phyloP scores from a whole-genome alignment of 345 rosid genomes.

The Euphorbia tirucalli region DNA sequence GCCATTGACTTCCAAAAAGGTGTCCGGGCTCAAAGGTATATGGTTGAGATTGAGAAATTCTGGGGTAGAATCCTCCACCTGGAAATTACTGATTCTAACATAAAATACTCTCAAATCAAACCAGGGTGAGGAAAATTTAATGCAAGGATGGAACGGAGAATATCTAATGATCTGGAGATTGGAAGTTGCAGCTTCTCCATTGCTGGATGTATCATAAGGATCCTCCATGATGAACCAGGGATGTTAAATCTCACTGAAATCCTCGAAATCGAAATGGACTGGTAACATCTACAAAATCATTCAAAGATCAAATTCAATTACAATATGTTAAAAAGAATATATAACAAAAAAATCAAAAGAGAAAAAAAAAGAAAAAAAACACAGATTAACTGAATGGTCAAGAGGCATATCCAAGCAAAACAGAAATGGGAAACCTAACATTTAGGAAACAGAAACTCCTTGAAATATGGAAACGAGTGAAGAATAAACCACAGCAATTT shows the following conservation, averaged over 20 bases:
- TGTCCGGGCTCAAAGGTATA: slow-evolving; percentile 66
- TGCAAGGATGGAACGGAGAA: slow-evolving; percentile 50
- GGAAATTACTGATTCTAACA: slow-evolving; percentile 71
- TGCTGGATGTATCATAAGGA: slow-evolving; percentile 41
- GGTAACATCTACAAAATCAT: slow-evolving; percentile 13
- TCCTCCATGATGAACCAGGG: slow-evolving; percentile 45
- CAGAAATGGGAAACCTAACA: no score
- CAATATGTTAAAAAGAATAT: no score
- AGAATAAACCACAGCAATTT: no score
- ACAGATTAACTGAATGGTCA: no score
- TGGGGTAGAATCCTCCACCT: slow-evolving; percentile 62
- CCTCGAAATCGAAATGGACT: slow-evolving; percentile 23
- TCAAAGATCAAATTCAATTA: not conserved
- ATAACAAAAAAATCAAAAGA: no score
- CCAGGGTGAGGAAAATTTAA: slow-evolving; percentile 47
- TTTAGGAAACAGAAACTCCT: no score
- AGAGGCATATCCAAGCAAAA: no score
- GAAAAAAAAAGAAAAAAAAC: no score
- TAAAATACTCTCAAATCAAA: slow-evolving; percentile 90
- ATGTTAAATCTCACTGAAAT: slow-evolving; percentile 39
- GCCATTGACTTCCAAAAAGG: slow-evolving; percentile 80
- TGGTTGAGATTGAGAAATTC: slow-evolving; percentile 74
- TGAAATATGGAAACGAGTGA: no score
- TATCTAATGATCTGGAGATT: slow-evolving; percentile 60
- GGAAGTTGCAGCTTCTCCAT: slow-evolving; percentile 34